Evolutionary conservation across 257 asterid genomes (phyloP).

Genomic region (Solanum etuberosum): DNA sequence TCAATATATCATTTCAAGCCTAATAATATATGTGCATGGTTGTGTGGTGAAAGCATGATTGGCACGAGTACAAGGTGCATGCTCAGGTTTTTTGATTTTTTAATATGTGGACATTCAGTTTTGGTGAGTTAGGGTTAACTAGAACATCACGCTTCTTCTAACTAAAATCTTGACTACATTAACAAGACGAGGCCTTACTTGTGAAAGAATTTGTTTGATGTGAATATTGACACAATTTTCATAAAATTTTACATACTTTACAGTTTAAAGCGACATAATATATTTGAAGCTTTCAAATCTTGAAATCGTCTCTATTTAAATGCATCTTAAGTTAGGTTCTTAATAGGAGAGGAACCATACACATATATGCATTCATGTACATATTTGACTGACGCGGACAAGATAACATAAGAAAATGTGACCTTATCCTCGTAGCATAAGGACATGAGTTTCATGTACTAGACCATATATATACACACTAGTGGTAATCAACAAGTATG

Average conservation of each 20-base stretch:
- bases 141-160: too few relatives aligned
- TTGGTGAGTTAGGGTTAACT: too few relatives aligned
- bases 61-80: background rate
- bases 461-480: background rate
- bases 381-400: background rate
- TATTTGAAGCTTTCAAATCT: too few relatives aligned
- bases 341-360: background rate
- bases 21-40: background rate
- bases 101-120: too few relatives aligned
- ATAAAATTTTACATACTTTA: too few relatives aligned
- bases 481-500: background rate
- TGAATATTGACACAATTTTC: too few relatives aligned
- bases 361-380: background rate
- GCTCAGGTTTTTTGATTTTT: too few relatives aligned
- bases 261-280: background rate
- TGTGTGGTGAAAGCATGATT: background rate
- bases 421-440: background rate
- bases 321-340: constrained; percentile 14
- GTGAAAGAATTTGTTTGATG: too few relatives aligned
- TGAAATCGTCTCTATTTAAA: background rate
- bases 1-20: background rate
- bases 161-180: too few relatives aligned
- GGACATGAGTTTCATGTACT: background rate
- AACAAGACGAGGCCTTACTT: too few relatives aligned
- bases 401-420: background rate